These are phyloP conservation scores for Xylariomycetidae sp. DNA, from an alignment of 2,329 filamentous ascomycete species.

Conservation along the genomic window DNA sequence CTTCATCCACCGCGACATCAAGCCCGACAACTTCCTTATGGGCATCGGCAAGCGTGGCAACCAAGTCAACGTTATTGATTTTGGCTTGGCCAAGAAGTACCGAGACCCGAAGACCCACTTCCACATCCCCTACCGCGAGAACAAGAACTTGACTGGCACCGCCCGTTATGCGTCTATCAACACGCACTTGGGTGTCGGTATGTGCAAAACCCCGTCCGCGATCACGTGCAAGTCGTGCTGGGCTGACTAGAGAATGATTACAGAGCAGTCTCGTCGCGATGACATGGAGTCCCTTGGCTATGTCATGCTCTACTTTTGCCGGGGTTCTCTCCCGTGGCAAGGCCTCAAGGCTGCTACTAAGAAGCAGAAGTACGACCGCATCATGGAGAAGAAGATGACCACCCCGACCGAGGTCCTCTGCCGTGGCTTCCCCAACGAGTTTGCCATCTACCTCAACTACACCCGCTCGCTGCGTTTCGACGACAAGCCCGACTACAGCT, in stretches of 20 bases:
- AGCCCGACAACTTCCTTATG: conserved; percentile 99
- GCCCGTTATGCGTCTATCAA: conserved; percentile 99
- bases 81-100: conserved; percentile 99
- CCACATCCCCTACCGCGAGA: conserved; percentile 99
- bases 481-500: conserved; percentile 99
- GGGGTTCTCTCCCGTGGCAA: conserved; percentile 97
- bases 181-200: conserved; percentile 91
- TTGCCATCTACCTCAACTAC: conserved; percentile 99
- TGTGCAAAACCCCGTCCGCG: conserved; percentile 25
- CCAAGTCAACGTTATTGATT: conserved; percentile 99
- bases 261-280: conserved; percentile 96
- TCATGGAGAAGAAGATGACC: conserved; percentile 99
- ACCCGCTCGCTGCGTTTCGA: conserved; percentile 97
- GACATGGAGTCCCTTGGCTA: conserved; percentile 99
- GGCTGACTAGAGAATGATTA: conserved; percentile 26
- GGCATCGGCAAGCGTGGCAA: conserved; percentile 98
- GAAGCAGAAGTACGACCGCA: conserved; percentile 99
- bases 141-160: conserved; percentile 99
- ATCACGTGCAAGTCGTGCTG: not conserved
- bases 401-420: conserved; percentile 97
- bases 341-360: conserved; percentile 97
- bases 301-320: conserved; percentile 99
- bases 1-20: conserved; percentile 99
- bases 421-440: conserved; percentile 98
- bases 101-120: conserved; percentile 99